Evolutionary conservation across 169 alveolate genomes (phyloP).

Genomic region (Perkinsus marinus): DNA sequence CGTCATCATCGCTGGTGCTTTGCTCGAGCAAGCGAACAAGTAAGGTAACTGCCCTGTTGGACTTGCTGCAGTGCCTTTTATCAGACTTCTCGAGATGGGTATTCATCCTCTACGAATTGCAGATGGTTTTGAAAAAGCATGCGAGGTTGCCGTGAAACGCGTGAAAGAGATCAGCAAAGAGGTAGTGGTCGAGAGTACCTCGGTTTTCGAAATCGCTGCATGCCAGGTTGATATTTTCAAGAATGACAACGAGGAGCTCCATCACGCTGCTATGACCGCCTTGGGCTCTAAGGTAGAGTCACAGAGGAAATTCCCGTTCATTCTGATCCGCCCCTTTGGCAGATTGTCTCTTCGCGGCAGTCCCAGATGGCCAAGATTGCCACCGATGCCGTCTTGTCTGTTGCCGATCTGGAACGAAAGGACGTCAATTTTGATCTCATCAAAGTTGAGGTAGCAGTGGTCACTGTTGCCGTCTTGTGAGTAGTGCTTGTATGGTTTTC

Average conservation of each 20-base stretch:
- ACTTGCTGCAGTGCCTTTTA: too few relatives aligned
- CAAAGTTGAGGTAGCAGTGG: slow-evolving; percentile 50
- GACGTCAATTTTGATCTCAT: slow-evolving; percentile 97
- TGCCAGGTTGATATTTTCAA: slow-evolving; percentile 47
- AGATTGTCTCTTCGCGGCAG: slow-evolving; percentile 54
- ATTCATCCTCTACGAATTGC: slow-evolving; percentile 94
- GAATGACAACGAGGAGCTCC: slow-evolving; percentile 42
- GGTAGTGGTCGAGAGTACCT: not conserved
- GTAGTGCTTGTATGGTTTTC: not conserved
- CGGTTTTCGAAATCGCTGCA: not conserved
- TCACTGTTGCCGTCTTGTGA: not conserved
- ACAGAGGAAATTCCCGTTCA: slow-evolving; percentile 11
- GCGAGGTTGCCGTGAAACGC: slow-evolving; percentile 78
- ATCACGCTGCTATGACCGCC: slow-evolving; percentile 85
- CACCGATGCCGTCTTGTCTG: slow-evolving; percentile 90
- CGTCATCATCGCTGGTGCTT: slow-evolving; percentile 97
- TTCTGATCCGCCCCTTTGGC: too few relatives aligned
- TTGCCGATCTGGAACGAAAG: slow-evolving; percentile 87
- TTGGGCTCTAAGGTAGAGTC: slow-evolving; percentile 90
- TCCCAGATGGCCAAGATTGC: slow-evolving; percentile 81
- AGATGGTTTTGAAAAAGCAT: slow-evolving; percentile 95
- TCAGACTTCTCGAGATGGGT: slow-evolving; percentile 51
- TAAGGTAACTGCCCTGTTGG: not conserved
- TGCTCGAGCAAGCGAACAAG: slow-evolving; percentile 78
- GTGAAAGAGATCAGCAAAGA: slow-evolving; percentile 68